phyloP scores from a whole-genome alignment of 176 grass and related monocot species.

The Aegilops longissima region DNA sequence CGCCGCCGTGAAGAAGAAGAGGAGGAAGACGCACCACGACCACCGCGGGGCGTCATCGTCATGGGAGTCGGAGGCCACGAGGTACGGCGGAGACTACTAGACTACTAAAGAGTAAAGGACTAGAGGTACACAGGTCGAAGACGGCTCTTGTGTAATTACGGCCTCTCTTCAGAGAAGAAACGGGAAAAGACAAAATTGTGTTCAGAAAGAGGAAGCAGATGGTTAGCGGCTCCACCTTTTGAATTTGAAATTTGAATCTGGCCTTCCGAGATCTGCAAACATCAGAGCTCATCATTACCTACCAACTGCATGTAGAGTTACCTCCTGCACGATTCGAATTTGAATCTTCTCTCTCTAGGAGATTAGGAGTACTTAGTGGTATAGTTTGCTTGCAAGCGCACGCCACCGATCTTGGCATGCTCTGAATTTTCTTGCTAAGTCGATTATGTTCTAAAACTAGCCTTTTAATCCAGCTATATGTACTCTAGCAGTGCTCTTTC shows the following conservation, averaged over 20 bases:
- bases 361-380: neutral
- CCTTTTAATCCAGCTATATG: neutral
- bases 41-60: neutral
- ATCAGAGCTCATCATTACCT: neutral
- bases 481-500: neutral
- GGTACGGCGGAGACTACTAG: conserved; percentile 3
- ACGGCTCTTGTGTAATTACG: conserved; percentile 33
- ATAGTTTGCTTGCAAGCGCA: neutral
- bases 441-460: neutral
- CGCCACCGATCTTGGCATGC: neutral
- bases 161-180: neutral
- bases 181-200: conserved; percentile 30
- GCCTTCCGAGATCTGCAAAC: neutral
- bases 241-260: conserved; percentile 11
- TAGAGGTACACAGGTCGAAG: neutral
- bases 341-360: neutral
- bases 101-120: neutral
- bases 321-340: neutral
- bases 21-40: conserved; percentile 26
- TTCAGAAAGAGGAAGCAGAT: neutral
- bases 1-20: neutral
- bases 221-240: neutral
- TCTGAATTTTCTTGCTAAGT: too few species aligned
- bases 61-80: neutral
- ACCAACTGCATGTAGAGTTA: neutral